These are phyloP conservation scores for Candida odintsovae DNA, from an alignment of 805 yeast genomes.

Conservation along the genomic window DNA sequence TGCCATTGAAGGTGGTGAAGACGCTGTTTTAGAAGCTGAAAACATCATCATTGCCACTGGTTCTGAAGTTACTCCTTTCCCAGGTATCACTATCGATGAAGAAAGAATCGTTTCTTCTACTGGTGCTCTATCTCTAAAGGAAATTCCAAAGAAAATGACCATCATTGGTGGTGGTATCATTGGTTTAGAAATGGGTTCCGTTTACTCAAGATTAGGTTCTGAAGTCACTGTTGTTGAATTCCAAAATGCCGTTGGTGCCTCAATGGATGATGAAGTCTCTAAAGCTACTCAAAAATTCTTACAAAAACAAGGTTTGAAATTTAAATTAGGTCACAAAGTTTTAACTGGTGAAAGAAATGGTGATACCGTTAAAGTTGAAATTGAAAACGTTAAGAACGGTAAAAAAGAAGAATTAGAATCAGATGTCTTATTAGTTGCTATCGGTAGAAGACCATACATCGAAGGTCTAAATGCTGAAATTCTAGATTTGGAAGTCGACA, in stretches of 20 bases:
- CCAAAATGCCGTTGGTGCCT: slow-evolving; percentile 90
- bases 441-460: slow-evolving; percentile 98
- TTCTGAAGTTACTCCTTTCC: slow-evolving; percentile 97
- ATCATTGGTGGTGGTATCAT: slow-evolving; percentile 99
- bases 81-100: slow-evolving; percentile 94
- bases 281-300: slow-evolving; percentile 84
- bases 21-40: slow-evolving; percentile 69
- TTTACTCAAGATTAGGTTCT: slow-evolving; percentile 90
- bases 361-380: slow-evolving; percentile 78
- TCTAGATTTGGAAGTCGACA: slow-evolving; percentile 85
- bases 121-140: slow-evolving; percentile 79
- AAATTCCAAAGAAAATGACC: slow-evolving; percentile 86
- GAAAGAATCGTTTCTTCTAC: slow-evolving; percentile 96
- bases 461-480: slow-evolving; percentile 84
- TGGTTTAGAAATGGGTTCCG: slow-evolving; percentile 99
- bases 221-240: slow-evolving; percentile 94
- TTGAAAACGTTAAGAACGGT: slow-evolving; percentile 85
- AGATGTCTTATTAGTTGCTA: slow-evolving; percentile 92
- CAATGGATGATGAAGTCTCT: slow-evolving; percentile 96
- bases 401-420: slow-evolving; percentile 75
- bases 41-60: slow-evolving; percentile 96
- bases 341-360: slow-evolving; percentile 82
- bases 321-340: slow-evolving; percentile 91
- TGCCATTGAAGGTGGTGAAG: slow-evolving; percentile 82
- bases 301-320: slow-evolving; percentile 91